These are phyloP conservation scores for Xylaria sp. DNA, from an alignment of 2,329 filamentous ascomycete species.

Conservation along the genomic window DNA sequence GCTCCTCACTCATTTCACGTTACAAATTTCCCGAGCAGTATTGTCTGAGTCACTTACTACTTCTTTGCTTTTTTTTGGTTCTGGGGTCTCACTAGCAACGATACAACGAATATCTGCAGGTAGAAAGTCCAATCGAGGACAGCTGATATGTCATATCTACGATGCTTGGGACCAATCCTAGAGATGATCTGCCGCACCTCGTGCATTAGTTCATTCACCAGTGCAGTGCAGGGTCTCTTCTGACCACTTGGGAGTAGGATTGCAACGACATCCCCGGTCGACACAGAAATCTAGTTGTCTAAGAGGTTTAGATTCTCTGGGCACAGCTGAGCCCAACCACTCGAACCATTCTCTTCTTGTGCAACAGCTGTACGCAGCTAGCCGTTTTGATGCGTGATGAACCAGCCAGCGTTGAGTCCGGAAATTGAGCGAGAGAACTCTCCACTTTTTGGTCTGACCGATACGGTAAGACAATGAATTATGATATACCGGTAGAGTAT, in stretches of 20 bases:
- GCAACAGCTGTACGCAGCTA: constrained; percentile 23
- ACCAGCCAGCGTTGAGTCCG: constrained; percentile 19
- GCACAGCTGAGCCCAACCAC: constrained; percentile 30
- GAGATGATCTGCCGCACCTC: constrained; percentile 35
- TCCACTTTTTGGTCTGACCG: constrained; percentile 22
- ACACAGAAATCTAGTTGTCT: constrained; percentile 1
- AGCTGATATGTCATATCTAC: constrained; percentile 30
- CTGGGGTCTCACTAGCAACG: constrained; percentile 27
- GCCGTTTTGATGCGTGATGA: constrained; percentile 24
- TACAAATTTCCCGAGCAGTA: constrained; percentile 22
- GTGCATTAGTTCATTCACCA: constrained; percentile 28
- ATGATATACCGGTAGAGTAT: constrained; percentile 6
- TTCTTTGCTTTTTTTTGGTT: constrained; percentile 32
- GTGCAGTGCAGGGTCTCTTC: constrained; percentile 5
- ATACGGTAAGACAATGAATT: constrained; percentile 19
- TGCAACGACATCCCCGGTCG: constrained; percentile 6
- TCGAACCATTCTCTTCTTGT: constrained; percentile 28
- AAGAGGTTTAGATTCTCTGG: constrained; percentile 23
- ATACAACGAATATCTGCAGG: constrained; percentile 18
- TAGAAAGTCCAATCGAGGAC: constrained; percentile 29
- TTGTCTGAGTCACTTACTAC: neutral
- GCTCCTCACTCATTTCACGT: constrained; percentile 26
- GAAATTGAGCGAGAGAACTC: constrained; percentile 27
- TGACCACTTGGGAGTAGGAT: constrained; percentile 6
- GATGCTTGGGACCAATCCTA: constrained; percentile 24